Evolutionary conservation across 2,329 filamentous ascomycete genomes (phyloP).

Genomic region (Trichoderma sp.): DNA sequence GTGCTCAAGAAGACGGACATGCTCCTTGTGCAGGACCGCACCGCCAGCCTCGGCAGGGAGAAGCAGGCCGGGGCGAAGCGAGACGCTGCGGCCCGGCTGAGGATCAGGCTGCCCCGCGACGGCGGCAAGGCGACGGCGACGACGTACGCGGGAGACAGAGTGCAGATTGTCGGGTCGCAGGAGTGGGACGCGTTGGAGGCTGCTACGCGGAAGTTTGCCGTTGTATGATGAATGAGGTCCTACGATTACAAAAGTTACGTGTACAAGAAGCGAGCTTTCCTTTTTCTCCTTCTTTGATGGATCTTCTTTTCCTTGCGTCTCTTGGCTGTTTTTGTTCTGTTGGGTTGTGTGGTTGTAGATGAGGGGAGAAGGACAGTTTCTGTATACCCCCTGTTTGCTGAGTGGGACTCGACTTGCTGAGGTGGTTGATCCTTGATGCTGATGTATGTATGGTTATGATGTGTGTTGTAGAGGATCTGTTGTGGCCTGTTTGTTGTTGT

Average conservation of each 20-base stretch:
- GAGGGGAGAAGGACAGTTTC: background rate
- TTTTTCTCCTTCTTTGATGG: background rate
- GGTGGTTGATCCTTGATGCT: background rate
- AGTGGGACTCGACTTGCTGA: background rate
- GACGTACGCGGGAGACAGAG: conserved; percentile 39
- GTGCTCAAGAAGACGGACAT: conserved; percentile 58
- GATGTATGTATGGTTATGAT: conserved; percentile 13
- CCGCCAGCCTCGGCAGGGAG: conserved; percentile 35
- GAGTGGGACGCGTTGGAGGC: conserved; percentile 61
- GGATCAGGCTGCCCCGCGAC: conserved; percentile 52
- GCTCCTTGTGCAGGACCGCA: conserved; percentile 33
- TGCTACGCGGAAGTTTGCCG: conserved; percentile 36
- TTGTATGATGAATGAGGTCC: conserved; percentile 32
- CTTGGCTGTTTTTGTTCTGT: background rate
- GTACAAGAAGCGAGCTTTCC: conserved; percentile 6
- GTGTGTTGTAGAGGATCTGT: background rate
- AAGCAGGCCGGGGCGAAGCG: conserved; percentile 36
- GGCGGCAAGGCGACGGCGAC: conserved; percentile 44
- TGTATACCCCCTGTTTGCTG: conserved; percentile 26
- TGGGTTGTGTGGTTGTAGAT: conserved; percentile 12
- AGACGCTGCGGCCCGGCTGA: conserved; percentile 50
- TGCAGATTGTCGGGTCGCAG: conserved; percentile 54
- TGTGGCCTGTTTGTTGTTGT: background rate
- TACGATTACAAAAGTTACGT: background rate
- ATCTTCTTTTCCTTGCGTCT: background rate